phyloP scores from a whole-genome alignment of 2,329 filamentous ascomycete genomes.

The Aspergillus sp. region DNA sequence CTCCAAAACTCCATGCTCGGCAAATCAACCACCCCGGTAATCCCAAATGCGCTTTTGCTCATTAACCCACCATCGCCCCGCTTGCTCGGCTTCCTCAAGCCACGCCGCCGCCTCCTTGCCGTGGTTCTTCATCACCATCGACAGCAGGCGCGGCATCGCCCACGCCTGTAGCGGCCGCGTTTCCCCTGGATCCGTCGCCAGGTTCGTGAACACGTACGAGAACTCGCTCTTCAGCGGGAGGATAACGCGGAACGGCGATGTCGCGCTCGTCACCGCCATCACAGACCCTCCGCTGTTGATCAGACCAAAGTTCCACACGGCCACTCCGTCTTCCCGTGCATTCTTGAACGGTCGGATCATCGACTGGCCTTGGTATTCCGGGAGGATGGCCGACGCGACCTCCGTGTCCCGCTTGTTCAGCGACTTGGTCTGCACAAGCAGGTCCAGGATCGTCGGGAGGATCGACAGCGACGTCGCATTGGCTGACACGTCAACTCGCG shows the following conservation, averaged over 20 bases:
- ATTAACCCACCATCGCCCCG: slow-evolving; percentile 30
- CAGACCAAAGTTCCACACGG: slow-evolving; percentile 24
- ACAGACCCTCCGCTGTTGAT: slow-evolving; percentile 32
- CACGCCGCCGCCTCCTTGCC: slow-evolving; percentile 24
- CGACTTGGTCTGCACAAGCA: slow-evolving; percentile 34
- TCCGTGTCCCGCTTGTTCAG: slow-evolving; percentile 25
- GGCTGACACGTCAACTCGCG: slow-evolving; percentile 32
- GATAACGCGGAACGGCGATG: slow-evolving; percentile 59
- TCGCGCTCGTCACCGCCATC: slow-evolving; percentile 61
- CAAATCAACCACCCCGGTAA: slow-evolving; percentile 8
- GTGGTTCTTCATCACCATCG: slow-evolving; percentile 16
- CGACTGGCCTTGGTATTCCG: slow-evolving; percentile 40
- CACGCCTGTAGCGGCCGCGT: slow-evolving; percentile 20
- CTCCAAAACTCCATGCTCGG: neutral
- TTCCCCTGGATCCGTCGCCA: slow-evolving; percentile 26
- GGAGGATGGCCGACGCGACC: slow-evolving; percentile 31
- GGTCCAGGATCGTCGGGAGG: slow-evolving; percentile 39
- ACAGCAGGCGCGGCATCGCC: slow-evolving; percentile 16
- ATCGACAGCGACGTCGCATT: slow-evolving; percentile 37
- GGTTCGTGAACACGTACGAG: slow-evolving; percentile 27
- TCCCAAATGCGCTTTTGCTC: slow-evolving; percentile 22
- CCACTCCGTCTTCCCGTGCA: slow-evolving; percentile 11
- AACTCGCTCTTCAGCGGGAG: slow-evolving; percentile 71
- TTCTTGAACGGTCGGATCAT: slow-evolving; percentile 32
- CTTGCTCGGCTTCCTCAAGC: slow-evolving; percentile 26